Base-by-base conservation (phyloP, 2,329 filamentous ascomycete genomes). In the Phaeoacremonium minimum region DNA sequence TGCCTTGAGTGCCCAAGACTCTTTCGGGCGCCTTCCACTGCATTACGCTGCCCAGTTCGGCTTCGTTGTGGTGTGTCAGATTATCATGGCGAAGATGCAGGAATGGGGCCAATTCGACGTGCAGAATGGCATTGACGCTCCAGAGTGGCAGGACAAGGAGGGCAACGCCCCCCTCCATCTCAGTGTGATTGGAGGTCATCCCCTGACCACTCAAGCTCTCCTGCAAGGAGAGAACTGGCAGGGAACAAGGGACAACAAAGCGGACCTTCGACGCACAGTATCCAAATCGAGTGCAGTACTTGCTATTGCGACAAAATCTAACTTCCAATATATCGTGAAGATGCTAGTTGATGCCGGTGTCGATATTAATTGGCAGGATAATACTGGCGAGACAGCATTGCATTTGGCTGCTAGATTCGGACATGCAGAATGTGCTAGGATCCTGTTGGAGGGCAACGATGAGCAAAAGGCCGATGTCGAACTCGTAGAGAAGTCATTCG, bases 11-110 rank as follows among this genome's bases (percentile, higher is more conserved):
- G 75, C 77, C 11, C 80, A 75, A 41, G 91, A 97, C 60, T 73
- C 80, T 0, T 85, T 91, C 42, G 90, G 88, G 4, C 84, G 91
- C 5, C 74, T 91, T 12, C 89, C 91, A 2, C 71, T 97, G 9
- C 91, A 97, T 57, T 96, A 96, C 55, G 89, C 89, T 4, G 91
- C 93, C 0, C 89, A 97, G 56, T 95, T 94, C 55, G 93, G 93
- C 3, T 89, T 96, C 49, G 86, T 93, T 4, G 78, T 88, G n/a
- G 83, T 96, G 8, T 95, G 88, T 53, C 77, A 95, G 54, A 73
- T 90, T 16, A 76, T 97, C 47, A 90, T 96, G 66, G 80, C 83
- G 45, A 83, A 85, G 51, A 90, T 98, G 81, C 86, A 91, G 55
- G 75, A 81, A 16, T 97, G 91, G 91, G 77, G 77, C 13, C 82